Percentiles rank a stretch among this genome's conserved stretches.
These are phyloP conservation scores for Coemansia nantahalensis DNA, from an alignment of 192 early-diverging fungal genomes.

Conservation along the genomic window DNA sequence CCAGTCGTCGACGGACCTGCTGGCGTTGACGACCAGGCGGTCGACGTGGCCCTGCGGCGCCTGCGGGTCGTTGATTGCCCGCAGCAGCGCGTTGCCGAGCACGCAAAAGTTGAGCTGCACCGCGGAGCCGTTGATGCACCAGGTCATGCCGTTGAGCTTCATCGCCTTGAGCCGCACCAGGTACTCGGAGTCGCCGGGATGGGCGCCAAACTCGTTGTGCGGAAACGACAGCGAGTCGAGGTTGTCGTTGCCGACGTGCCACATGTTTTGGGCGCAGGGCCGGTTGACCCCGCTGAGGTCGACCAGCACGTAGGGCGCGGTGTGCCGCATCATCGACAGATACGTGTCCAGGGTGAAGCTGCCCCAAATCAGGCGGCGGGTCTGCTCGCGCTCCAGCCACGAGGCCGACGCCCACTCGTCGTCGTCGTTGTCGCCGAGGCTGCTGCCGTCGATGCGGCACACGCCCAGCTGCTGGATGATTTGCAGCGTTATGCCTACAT, in stretches of 20 bases:
- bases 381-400: conserved; percentile 51
- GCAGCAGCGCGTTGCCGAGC: conserved; percentile 39
- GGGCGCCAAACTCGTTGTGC: not conserved
- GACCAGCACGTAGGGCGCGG: conserved; percentile 30
- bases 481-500: conserved; percentile 33
- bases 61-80: conserved; percentile 37
- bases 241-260: conserved; percentile 47
- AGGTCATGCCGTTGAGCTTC: conserved; percentile 31
- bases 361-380: conserved; percentile 38
- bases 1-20: conserved; percentile 31
- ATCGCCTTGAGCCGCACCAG: conserved; percentile 22
- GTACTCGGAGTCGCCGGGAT: conserved; percentile 39
- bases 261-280: conserved; percentile 40
- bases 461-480: conserved; percentile 43
- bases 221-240: conserved; percentile 22
- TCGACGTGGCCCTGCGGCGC: conserved; percentile 23
- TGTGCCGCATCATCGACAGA: conserved; percentile 42
- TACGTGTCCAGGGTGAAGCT: conserved; percentile 45
- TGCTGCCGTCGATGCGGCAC: conserved; percentile 43
- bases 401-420: conserved; percentile 41
- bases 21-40: conserved; percentile 20
- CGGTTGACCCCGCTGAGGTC: conserved; percentile 50
- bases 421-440: conserved; percentile 23
- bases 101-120: conserved; percentile 49
- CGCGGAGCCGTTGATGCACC: conserved; percentile 36